These are phyloP conservation scores for Melampsora larici-populina DNA, from an alignment of 1,284 basidiomycete species.

Conservation along the genomic window DNA sequence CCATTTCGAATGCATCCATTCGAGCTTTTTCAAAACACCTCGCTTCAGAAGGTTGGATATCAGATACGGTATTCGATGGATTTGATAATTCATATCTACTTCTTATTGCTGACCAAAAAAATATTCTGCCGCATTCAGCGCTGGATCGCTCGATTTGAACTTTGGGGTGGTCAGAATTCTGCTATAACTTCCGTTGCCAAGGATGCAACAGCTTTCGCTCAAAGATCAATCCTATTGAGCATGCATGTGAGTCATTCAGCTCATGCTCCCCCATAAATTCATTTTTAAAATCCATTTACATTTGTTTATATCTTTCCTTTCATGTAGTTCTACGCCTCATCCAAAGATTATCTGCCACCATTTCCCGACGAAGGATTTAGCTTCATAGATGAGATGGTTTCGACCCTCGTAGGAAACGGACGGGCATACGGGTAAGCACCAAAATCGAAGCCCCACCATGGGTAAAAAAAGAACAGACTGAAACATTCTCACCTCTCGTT, in stretches of 20 bases:
- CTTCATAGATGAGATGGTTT: conserved; percentile 22
- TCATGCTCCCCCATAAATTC: no score
- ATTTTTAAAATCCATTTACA: neutral
- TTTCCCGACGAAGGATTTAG: conserved; percentile 11
- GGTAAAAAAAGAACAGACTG: neutral
- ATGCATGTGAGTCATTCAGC: conserved; percentile 2
- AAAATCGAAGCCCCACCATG: no score
- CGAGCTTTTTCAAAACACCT: conserved; percentile 47
- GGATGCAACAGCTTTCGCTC: conserved; percentile 33
- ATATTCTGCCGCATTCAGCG: neutral
- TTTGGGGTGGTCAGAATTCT: conserved; percentile 27
- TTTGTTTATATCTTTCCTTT: no score
- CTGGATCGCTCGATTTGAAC: conserved; percentile 29
- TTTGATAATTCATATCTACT: no score
- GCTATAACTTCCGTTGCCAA: conserved; percentile 10
- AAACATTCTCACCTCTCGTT: neutral
- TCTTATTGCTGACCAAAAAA: no score
- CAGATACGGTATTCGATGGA: conserved; percentile 30
- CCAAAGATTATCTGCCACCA: neutral
- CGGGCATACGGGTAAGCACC: conserved; percentile 28
- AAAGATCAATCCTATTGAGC: conserved; percentile 4
- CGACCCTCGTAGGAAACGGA: conserved; percentile 9
- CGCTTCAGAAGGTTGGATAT: conserved; percentile 40
- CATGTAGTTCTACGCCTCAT: conserved; percentile 24
- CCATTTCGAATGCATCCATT: conserved; percentile 44